phyloP scores from a whole-genome alignment of 2,329 filamentous ascomycete species.

The Lasiodiplodia theobromae region DNA sequence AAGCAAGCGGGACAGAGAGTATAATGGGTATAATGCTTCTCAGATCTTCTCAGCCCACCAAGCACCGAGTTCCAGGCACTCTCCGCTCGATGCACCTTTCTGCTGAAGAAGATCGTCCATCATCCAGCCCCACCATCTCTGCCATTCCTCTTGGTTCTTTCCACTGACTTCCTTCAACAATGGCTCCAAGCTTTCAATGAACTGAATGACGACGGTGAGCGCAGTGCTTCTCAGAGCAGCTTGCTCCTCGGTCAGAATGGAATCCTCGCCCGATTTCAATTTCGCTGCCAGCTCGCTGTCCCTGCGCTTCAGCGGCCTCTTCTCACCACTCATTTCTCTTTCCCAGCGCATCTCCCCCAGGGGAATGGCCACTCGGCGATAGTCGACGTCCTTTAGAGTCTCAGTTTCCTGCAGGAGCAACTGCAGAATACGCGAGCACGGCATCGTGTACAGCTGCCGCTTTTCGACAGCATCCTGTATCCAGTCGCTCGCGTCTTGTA shows the following conservation, averaged over 20 bases:
- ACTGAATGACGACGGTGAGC: slow-evolving; percentile 79
- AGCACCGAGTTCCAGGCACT: slow-evolving; percentile 76
- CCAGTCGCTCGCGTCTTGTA: slow-evolving; percentile 86
- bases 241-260: slow-evolving; percentile 71
- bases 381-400: slow-evolving; percentile 70
- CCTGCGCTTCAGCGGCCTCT: slow-evolving; percentile 57
- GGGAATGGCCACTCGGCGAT: slow-evolving; percentile 83
- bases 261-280: slow-evolving; percentile 42
- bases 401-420: slow-evolving; percentile 83
- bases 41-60: slow-evolving; percentile 69
- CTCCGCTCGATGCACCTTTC: slow-evolving; percentile 79
- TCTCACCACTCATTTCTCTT: slow-evolving; percentile 63
- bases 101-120: slow-evolving; percentile 83
- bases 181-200: slow-evolving; percentile 86
- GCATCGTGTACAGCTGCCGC: slow-evolving; percentile 73
- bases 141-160: slow-evolving; percentile 92
- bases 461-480: slow-evolving; percentile 76
- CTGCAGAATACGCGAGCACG: slow-evolving; percentile 80
- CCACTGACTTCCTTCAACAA: slow-evolving; percentile 81
- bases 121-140: slow-evolving; percentile 86
- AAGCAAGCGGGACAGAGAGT: background rate
- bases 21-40: slow-evolving; percentile 33
- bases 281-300: slow-evolving; percentile 56
- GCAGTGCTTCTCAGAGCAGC: slow-evolving; percentile 78
- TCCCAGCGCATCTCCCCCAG: slow-evolving; percentile 88